A percentile compares a stretch with the other conserved stretches of the same genome.
These are phyloP conservation scores for Brassica rapa DNA, from an alignment of 345 rosid species.

Conservation along the genomic window DNA sequence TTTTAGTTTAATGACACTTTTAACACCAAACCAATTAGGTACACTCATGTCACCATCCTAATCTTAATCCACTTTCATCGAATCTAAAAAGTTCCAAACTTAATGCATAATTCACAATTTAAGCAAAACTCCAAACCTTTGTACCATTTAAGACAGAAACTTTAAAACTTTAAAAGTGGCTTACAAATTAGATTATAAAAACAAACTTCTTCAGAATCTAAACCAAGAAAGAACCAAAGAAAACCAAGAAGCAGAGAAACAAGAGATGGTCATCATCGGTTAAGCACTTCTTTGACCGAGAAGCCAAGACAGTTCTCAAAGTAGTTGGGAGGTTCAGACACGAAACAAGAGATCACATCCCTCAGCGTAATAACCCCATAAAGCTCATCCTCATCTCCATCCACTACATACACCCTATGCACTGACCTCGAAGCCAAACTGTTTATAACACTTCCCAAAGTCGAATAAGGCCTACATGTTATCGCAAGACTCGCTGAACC, in stretches of 20 bases:
- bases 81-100: neutral
- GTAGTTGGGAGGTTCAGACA: slow-evolving; percentile 72
- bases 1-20: neutral
- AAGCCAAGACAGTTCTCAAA: slow-evolving; percentile 61
- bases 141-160: neutral
- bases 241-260: neutral
- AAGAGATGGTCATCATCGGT: slow-evolving; percentile 39
- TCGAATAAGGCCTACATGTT: slow-evolving; percentile 61
- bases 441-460: slow-evolving; percentile 68
- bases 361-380: slow-evolving; percentile 79
- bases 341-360: slow-evolving; percentile 90
- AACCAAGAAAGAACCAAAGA: slow-evolving; percentile 8
- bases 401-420: slow-evolving; percentile 72
- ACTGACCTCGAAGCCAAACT: slow-evolving; percentile 64
- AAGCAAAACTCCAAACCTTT: neutral
- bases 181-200: neutral
- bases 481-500: slow-evolving; percentile 58
- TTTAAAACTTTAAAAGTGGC: neutral
- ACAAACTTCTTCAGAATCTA: neutral
- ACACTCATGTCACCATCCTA: neutral
- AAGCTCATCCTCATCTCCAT: slow-evolving; percentile 54
- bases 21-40: neutral
- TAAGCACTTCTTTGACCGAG: slow-evolving; percentile 60
- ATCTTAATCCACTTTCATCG: neutral
- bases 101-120: neutral